Base-by-base conservation (phyloP, 2,329 filamentous ascomycete species). In the Microsporum ferrugineum region DNA sequence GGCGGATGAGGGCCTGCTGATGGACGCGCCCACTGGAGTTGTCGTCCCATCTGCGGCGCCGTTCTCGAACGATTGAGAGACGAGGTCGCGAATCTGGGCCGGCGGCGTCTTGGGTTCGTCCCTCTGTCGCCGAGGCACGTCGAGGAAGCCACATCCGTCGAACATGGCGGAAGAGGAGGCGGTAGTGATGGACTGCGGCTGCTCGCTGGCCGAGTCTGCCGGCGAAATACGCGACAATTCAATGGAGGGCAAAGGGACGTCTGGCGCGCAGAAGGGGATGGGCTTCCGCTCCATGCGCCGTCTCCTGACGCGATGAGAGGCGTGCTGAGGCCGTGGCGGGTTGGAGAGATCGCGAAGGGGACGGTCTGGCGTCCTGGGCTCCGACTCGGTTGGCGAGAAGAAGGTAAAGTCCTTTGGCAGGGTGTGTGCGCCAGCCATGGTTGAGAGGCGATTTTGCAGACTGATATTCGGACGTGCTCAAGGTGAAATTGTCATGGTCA, bases 1-100 rank as follows among this genome's bases (percentile, higher is more conserved):
- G 3, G 80, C 78, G 2, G 84, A 86, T 5, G 77, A 76, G 2
- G 84, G 80, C 49, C 84, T 79, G 66, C 76, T 75, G 57, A 84
- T 78, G 27, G 72, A 71, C 57, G 78, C 74, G 34, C 75, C 77
- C 66, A 66, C 65, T 10, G 69, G 69, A 3, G 69, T 66, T 29
- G 66, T 61, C 56, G 72, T 70, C 62, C 69, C 71, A 14, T 70
- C 64, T 33, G 68, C 69, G 34, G 68, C 69, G 6, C n/a, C 29
- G n/a, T 57, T 38, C 1, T 66, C 62, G 14, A 43, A 43, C 47
- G 70, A 69, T 23, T 75, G 73, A 8, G 70, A 65, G n/a, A 71
- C 66, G 17, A 69, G 69, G 3, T 70, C 68, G n/a, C 71, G 72
- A 39, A 78, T 77, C 65, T 79, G 77, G 41, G 76, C 74, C 2